Conservation (phyloP, 805 yeast species). For the Hagleromyces aurorensis region DNA sequence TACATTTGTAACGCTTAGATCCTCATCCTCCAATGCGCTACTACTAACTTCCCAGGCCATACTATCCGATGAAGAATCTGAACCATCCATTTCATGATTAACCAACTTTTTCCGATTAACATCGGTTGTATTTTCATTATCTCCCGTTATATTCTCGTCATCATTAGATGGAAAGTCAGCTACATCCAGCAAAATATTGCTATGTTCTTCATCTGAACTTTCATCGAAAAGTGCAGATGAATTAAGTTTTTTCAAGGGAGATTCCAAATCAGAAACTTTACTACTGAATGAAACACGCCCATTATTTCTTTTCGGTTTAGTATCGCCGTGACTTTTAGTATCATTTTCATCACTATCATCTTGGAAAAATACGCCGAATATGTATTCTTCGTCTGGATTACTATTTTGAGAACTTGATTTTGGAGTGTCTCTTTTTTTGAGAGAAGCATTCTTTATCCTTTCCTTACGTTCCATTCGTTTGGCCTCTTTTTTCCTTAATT, state of each 20-base stretch:
- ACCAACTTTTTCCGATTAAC: slow-evolving; percentile 29
- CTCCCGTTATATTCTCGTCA: slow-evolving; percentile 30
- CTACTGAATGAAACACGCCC: slow-evolving; percentile 4
- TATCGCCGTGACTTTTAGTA: slow-evolving; percentile 2
- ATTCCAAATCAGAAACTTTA: slow-evolving; percentile 14
- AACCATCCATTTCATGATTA: slow-evolving; percentile 2
- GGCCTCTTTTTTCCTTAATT: slow-evolving; percentile 23
- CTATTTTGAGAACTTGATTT: slow-evolving; percentile 33
- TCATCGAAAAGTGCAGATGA: slow-evolving; percentile 19
- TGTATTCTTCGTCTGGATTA: slow-evolving; percentile 29
- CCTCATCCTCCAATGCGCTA: slow-evolving; percentile 30
- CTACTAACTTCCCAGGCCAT: slow-evolving; percentile 19
- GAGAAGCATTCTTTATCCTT: slow-evolving; percentile 19
- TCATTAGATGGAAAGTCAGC: slow-evolving; percentile 32
- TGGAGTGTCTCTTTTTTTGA: slow-evolving; percentile 12
- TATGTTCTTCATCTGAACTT: slow-evolving; percentile 29
- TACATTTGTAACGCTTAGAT: slow-evolving; percentile 35
- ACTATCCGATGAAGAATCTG: slow-evolving; percentile 8
- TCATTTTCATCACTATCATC: slow-evolving; percentile 23
- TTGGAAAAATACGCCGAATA: slow-evolving; percentile 29
- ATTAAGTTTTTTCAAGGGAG: slow-evolving; percentile 20
- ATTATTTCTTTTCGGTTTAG: slow-evolving; percentile 1
- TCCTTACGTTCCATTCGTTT: slow-evolving; percentile 26
- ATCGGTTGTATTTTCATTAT: slow-evolving; percentile 28
- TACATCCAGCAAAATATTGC: slow-evolving; percentile 28